Conservation (phyloP, 352 stramenopile genomes). For the Globisporangium acanthophoron region DNA sequence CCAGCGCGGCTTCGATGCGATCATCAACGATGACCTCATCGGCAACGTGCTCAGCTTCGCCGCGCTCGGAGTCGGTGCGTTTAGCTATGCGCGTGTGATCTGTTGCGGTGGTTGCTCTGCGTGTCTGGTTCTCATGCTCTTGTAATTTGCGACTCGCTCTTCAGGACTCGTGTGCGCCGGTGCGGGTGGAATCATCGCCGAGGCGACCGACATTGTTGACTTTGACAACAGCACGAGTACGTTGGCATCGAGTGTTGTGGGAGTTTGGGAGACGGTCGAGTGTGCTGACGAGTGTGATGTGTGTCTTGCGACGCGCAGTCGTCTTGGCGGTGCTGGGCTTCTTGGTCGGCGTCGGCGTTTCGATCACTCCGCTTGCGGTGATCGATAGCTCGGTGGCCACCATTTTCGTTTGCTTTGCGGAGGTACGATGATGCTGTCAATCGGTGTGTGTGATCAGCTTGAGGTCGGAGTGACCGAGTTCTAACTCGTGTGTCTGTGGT, state of each 20-base stretch:
- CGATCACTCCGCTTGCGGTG: constrained; percentile 87
- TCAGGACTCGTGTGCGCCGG: constrained; percentile 69
- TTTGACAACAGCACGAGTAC: constrained; percentile 69
- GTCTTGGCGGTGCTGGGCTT: constrained; percentile 82
- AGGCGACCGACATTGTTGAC: constrained; percentile 41
- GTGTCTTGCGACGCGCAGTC: constrained; percentile 16
- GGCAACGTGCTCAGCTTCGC: constrained; percentile 89
- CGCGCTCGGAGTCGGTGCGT: constrained; percentile 78
- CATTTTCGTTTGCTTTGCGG: constrained; percentile 96
- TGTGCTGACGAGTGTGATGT: not conserved
- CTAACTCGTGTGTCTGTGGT: not conserved
- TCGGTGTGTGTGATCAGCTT: too few relatives aligned
- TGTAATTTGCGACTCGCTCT: not conserved
- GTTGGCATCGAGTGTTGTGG: not conserved
- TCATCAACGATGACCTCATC: constrained; percentile 96
- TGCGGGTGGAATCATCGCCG: constrained; percentile 39
- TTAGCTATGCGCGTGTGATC: not conserved
- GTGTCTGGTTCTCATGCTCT: not conserved
- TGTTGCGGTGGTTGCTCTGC: not conserved
- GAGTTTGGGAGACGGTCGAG: not conserved
- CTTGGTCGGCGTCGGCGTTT: constrained; percentile 85
- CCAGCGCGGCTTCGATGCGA: constrained; percentile 91
- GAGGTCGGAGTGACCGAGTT: not conserved
- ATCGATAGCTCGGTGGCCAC: constrained; percentile 94
- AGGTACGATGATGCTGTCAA: constrained; percentile 30